Evolutionary conservation across 2,329 filamentous ascomycete genomes (phyloP).

Genomic region (Sporothrix dimorphospora): DNA sequence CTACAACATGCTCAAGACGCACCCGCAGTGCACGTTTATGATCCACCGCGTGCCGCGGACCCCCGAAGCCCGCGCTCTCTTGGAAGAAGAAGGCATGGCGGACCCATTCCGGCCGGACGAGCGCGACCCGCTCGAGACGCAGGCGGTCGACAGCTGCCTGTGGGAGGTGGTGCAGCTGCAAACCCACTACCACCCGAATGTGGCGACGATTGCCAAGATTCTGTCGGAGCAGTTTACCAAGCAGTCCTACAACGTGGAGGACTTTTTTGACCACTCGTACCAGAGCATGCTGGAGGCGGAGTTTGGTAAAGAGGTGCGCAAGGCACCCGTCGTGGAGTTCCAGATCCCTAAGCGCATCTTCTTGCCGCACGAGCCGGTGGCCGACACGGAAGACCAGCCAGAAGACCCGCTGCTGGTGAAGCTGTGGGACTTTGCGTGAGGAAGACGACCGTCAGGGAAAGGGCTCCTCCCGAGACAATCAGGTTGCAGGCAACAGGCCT

Average conservation of each 20-base stretch:
- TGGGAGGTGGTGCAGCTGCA: constrained; percentile 95
- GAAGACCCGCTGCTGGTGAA: constrained; percentile 61
- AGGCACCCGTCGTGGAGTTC: constrained; percentile 85
- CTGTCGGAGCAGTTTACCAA: constrained; percentile 98
- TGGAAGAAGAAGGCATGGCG: constrained; percentile 59
- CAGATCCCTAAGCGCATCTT: constrained; percentile 90
- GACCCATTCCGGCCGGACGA: constrained; percentile 82
- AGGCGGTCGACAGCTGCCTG: constrained; percentile 86
- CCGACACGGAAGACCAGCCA: constrained; percentile 34
- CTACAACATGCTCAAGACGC: constrained; percentile 90
- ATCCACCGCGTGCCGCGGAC: constrained; percentile 76
- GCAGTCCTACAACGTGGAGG: constrained; percentile 90
- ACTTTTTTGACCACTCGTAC: constrained; percentile 96
- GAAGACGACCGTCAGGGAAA: neutral
- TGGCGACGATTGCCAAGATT: constrained; percentile 90
- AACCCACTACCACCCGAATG: constrained; percentile 94
- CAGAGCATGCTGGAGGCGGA: constrained; percentile 83
- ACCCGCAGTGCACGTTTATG: constrained; percentile 94
- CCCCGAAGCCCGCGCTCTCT: constrained; percentile 55
- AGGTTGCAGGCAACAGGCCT: constrained; percentile 1
- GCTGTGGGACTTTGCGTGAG: constrained; percentile 60
- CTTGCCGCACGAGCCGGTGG: constrained; percentile 53
- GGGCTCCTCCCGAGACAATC: constrained; percentile 1
- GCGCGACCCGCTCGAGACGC: constrained; percentile 79
- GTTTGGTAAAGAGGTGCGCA: constrained; percentile 80